Evolutionary conservation across 2,329 filamentous ascomycete species (phyloP).

Genomic region (Cadophora malorum): DNA sequence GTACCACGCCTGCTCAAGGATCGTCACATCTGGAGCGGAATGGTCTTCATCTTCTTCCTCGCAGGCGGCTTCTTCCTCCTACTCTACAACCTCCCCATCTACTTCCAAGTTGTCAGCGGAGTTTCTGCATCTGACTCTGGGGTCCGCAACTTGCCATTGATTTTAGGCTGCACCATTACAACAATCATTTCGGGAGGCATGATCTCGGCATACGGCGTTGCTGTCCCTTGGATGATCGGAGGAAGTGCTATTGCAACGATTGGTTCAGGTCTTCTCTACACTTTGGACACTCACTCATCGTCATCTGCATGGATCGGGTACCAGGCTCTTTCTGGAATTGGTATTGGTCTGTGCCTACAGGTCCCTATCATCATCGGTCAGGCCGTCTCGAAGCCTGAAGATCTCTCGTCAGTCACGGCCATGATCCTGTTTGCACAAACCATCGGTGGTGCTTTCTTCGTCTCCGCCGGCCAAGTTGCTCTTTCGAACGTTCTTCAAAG

Average conservation of each 20-base stretch:
- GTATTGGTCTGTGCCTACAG: constrained; percentile 62
- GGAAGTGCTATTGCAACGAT: constrained; percentile 44
- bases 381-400: constrained; percentile 48
- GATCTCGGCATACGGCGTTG: constrained; percentile 47
- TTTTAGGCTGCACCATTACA: constrained; percentile 42
- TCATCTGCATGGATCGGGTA: constrained; percentile 62
- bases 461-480: constrained; percentile 55
- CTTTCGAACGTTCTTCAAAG: constrained; percentile 54
- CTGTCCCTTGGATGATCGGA: constrained; percentile 47
- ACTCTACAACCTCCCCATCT: constrained; percentile 57
- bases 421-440: constrained; percentile 56
- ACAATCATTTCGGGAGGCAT: constrained; percentile 46
- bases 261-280: constrained; percentile 62
- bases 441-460: constrained; percentile 57
- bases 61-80: constrained; percentile 53
- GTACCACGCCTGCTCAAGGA: constrained; percentile 52
- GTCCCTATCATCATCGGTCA: constrained; percentile 48
- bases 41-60: constrained; percentile 51
- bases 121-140: constrained; percentile 42
- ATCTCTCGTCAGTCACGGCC: constrained; percentile 55
- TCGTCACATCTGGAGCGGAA: constrained; percentile 52
- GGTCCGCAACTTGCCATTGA: constrained; percentile 51
- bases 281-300: constrained; percentile 54
- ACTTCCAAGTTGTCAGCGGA: constrained; percentile 54
- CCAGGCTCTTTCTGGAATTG: constrained; percentile 61